Evolutionary conservation across 441 rosid genomes (phyloP).

Genomic region (Pelargonium citronellum): DNA sequence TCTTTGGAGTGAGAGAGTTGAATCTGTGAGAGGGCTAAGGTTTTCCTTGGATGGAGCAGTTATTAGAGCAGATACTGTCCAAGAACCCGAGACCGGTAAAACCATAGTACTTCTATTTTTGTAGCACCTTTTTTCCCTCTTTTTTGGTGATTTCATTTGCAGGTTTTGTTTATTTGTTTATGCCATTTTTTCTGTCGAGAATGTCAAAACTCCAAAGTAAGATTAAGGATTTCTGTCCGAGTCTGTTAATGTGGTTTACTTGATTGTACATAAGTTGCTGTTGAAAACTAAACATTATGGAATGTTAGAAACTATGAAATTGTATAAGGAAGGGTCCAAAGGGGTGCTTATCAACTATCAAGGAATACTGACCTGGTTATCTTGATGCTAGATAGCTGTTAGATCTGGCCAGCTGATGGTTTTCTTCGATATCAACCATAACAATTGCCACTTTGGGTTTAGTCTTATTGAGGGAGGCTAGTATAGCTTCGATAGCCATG

Average conservation of each 20-base stretch:
- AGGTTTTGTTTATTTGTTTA: not conserved
- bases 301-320: not conserved
- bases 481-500: not conserved
- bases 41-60: slow-evolving; percentile 74
- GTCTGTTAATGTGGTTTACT: not conserved
- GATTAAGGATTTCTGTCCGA: not conserved
- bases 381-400: not conserved
- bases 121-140: not conserved
- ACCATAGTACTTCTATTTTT: not conserved
- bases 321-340: not conserved
- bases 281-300: not conserved
- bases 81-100: slow-evolving; percentile 39
- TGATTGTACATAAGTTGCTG: not conserved
- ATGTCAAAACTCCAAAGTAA: not conserved
- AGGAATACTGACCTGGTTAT: not conserved
- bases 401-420: not conserved
- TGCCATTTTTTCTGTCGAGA: not conserved
- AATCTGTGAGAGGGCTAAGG: slow-evolving; percentile 61
- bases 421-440: not conserved
- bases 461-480: not conserved
- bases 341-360: not conserved
- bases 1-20: slow-evolving; percentile 82
- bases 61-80: slow-evolving; percentile 34
- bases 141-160: not conserved
- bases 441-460: not conserved